Conservation (phyloP, 2,329 filamentous ascomycete species). For the Pseudogymnoascus verrucosus region DNA sequence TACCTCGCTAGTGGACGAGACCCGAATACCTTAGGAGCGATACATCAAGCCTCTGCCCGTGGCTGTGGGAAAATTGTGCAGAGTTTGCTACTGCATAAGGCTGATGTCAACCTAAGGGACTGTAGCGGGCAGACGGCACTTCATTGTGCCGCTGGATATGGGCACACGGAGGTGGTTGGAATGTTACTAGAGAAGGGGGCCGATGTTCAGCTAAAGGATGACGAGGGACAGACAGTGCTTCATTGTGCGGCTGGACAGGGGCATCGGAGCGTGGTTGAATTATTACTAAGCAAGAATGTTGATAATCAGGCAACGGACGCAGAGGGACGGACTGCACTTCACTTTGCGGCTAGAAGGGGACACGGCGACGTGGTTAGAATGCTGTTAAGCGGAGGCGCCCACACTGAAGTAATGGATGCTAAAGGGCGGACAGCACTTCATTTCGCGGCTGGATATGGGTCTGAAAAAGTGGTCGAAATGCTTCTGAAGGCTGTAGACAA, state of each 20-base stretch:
- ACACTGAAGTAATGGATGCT: neutral
- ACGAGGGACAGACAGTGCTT: conserved; percentile 14
- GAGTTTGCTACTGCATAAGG: neutral
- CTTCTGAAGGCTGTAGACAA: neutral
- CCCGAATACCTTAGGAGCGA: neutral
- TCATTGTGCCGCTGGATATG: neutral
- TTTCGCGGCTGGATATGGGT: neutral
- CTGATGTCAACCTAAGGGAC: neutral
- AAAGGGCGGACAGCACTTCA: neutral
- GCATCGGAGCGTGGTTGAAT: neutral
- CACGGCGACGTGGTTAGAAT: neutral
- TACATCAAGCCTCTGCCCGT: neutral
- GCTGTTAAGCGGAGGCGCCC: neutral
- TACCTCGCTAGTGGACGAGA: neutral
- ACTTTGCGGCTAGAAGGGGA: neutral
- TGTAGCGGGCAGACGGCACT: conserved; percentile 30
- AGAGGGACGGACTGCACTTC: neutral
- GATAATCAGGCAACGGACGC: neutral
- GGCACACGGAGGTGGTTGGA: neutral
- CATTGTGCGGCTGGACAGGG: conserved; percentile 13
- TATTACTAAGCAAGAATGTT: neutral
- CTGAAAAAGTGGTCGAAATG: neutral
- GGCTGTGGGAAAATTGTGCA: neutral
- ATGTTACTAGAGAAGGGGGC: conserved; percentile 1
- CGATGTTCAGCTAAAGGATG: neutral